Base-by-base conservation (phyloP, 139 green algal species). In the Microglena sp. region DNA sequence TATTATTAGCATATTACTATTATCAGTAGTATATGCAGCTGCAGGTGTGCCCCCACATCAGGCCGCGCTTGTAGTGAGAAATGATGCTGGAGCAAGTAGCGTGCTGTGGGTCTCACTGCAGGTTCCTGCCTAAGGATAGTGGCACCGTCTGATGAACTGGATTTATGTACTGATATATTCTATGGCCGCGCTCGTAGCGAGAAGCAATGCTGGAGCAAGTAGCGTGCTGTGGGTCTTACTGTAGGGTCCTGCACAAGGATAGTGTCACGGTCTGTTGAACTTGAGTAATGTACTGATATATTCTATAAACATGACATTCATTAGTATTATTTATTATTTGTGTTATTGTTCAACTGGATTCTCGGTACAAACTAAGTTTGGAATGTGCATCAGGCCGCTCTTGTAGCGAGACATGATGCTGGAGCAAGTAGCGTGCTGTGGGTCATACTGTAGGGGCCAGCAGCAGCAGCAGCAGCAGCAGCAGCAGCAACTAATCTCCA, bases 371-470 rank as follows among this genome's bases (percentile, higher is more conserved):
- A n/a, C n/a, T n/a, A n/a, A 80, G 30, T 24, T 36, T 35, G 2
- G 45, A 33, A 1, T 58, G 33, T 24, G 45, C 33, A 31, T 45
- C 57, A 24, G 34, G 7, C 28, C 69, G 70, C 68, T 69, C 67
- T 22, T 66, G 33, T 35, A 74, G 55, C 11, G 74, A 36, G 32
- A 85, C 83, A 32, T 71, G 68, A 69, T 87, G 81, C 68, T 85
- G 77, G 54, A 82, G 68, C 70, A 95, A 75, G 53, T 83, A 78
- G 18, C 75, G 67, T 0, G 88, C 82, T 1, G 82, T 84, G 31
- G 89, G 88, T 7, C 89, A 78, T 30, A 60, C 55, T 3, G 68
- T 73, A 3, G 83, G 70, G 58, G 92, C 81, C 87, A 90, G 80
- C 55, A 64, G 5, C 5, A 24, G 22, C n/a, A n/a, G n/a, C n/a